phyloP scores from a whole-genome alignment of 2,329 filamentous ascomycete genomes.

The Colletotrichum endophyticum region DNA sequence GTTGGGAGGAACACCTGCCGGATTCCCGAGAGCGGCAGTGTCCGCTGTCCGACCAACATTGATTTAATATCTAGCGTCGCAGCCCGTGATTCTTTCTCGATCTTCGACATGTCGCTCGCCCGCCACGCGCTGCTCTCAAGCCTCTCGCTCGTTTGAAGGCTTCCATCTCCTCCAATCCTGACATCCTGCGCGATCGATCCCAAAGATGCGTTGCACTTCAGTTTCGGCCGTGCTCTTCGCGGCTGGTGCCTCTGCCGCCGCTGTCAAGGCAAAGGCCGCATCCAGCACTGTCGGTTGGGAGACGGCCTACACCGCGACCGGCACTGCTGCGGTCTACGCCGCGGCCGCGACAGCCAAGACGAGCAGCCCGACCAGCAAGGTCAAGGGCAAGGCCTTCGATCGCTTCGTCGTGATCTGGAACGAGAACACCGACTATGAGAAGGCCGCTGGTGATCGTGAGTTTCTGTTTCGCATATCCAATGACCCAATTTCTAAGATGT shows the following conservation, averaged over 20 bases:
- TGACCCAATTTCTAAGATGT: background rate
- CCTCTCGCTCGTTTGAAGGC: background rate
- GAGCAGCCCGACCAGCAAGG: slow-evolving; percentile 63
- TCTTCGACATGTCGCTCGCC: background rate
- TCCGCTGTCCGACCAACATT: background rate
- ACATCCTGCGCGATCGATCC: background rate
- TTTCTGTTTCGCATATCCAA: background rate
- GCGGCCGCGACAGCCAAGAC: slow-evolving; percentile 67
- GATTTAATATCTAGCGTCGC: background rate
- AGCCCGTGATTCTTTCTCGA: background rate
- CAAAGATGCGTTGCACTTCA: background rate
- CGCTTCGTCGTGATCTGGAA: slow-evolving; percentile 77
- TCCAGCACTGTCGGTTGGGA: slow-evolving; percentile 32
- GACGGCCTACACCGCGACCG: slow-evolving; percentile 56
- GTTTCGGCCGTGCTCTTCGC: slow-evolving; percentile 27
- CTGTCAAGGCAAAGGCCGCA: background rate
- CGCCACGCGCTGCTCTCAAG: background rate
- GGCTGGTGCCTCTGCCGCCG: slow-evolving; percentile 29
- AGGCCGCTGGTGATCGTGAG: slow-evolving; percentile 61
- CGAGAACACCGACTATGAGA: slow-evolving; percentile 76
- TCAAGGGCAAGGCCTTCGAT: slow-evolving; percentile 75
- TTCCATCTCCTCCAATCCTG: background rate
- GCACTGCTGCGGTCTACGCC: slow-evolving; percentile 52
- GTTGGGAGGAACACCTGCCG: background rate
- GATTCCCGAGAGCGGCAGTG: background rate